Evolutionary conservation across 306 rosid genomes (phyloP), one percentile per base, ranked within the genome.

Genomic region (Prunus salicina): DNA sequence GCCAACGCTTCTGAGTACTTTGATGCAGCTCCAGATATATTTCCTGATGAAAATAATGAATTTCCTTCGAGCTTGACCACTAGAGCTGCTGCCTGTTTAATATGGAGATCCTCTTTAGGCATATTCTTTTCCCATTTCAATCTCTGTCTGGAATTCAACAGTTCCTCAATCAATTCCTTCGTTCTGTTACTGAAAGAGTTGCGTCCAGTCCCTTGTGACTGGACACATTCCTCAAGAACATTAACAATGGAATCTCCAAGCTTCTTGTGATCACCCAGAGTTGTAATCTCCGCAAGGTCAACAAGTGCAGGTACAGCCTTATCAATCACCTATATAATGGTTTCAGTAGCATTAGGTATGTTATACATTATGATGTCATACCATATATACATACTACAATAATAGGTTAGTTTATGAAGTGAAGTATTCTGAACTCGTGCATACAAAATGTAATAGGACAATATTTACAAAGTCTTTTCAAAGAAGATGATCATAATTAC

Each of bases 51-150:
- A 80, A 96, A 96, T 71, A 96, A 79, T 24, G 99, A 96, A 85
- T 96, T 96, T 82, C 99, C 99, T 88, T 96, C 99, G 20, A 96
- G 98, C 86, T 96, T 96, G 83, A 96, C 96, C 50, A 96, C 99
- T 41, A 96, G 84, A 0, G 99, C 97, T 13, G 99, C 99, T 24
- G 98, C 99, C 84, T 96, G 99, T 89, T 96, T 96, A 79, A 96
- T 96, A 73, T 89, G 99, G 43, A 96, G 91, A 75, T 96, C 99
- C 87, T 92, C 99, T 84, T 92, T 96, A 73, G 97, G 97, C 96
- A 92, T 92, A 78, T 60, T 88, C 87, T 96, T 96, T 84, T 96
- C 99, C 99, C 98, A 86, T 74, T 89, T 89, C 80, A 89, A 82
- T 85, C 96, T 89, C 85, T 89, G 91, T 82, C 89, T 89, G 13